These are phyloP conservation scores for Starmerella apis DNA, from an alignment of 805 yeast genomes.

Conservation along the genomic window DNA sequence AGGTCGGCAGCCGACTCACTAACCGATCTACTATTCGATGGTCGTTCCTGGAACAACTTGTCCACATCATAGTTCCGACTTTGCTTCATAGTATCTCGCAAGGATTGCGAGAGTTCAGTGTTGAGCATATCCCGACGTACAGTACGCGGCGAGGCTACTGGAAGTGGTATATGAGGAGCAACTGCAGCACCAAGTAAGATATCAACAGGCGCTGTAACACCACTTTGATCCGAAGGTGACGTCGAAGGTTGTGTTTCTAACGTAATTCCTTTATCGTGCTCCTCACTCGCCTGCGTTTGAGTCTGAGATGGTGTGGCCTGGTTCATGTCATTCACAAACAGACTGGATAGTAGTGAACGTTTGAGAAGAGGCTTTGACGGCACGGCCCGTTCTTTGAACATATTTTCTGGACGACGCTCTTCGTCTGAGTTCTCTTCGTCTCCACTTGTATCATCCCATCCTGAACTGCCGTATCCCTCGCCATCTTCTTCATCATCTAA, in stretches of 20 bases:
- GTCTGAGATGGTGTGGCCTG: background rate
- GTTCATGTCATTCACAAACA: slow-evolving; percentile 28
- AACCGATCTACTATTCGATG: slow-evolving; percentile 1
- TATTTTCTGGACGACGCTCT: slow-evolving; percentile 27
- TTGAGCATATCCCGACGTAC: slow-evolving; percentile 1
- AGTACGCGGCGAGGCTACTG: slow-evolving; percentile 5
- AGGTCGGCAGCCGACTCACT: background rate
- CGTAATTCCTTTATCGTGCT: background rate
- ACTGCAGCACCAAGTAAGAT: slow-evolving; percentile 19
- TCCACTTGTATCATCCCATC: slow-evolving; percentile 23
- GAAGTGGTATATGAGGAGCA: slow-evolving; percentile 19
- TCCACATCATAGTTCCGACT: slow-evolving; percentile 18
- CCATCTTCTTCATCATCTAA: slow-evolving; percentile 11
- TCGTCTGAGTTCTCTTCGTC: slow-evolving; percentile 14
- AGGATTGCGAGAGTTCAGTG: slow-evolving; percentile 10
- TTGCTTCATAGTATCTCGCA: slow-evolving; percentile 14
- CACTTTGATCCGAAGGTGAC: background rate
- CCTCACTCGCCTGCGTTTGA: background rate
- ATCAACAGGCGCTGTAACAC: slow-evolving; percentile 18
- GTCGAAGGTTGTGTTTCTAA: background rate
- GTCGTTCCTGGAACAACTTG: slow-evolving; percentile 9
- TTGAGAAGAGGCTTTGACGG: slow-evolving; percentile 29
- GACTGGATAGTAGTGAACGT: slow-evolving; percentile 34
- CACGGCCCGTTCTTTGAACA: slow-evolving; percentile 28
- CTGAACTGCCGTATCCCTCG: slow-evolving; percentile 16